Conservation (phyloP, 805 yeast genomes). For the Ogataea saltuana region DNA sequence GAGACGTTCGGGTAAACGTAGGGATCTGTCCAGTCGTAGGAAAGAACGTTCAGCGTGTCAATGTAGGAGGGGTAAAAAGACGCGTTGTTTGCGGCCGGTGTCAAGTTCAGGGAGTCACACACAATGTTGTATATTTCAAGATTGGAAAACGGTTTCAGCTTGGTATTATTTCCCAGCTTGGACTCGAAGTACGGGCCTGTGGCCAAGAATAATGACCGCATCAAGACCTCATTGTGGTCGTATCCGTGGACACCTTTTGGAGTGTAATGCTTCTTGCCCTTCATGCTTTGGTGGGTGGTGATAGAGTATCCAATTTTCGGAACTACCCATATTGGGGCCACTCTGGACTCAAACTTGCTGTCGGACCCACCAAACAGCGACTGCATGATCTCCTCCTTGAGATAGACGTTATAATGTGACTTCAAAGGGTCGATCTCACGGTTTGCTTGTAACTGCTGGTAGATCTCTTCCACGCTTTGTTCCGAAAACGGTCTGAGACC, state of each 20-base stretch:
- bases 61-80: conserved; percentile 34
- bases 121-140: conserved; percentile 71
- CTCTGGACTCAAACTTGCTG: conserved; percentile 50
- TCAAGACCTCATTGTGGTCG: conserved; percentile 69
- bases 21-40: conserved; percentile 48
- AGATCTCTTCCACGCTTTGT: conserved; percentile 45
- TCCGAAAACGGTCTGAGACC: conserved; percentile 64
- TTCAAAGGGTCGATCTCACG: conserved; percentile 32
- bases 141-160: conserved; percentile 67
- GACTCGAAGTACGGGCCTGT: conserved; percentile 73
- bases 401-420: conserved; percentile 47
- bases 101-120: conserved; percentile 58
- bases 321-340: conserved; percentile 84
- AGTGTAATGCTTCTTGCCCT: conserved; percentile 48
- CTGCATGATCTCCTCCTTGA: conserved; percentile 52
- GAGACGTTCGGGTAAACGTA: conserved; percentile 51
- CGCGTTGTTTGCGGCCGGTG: conserved; percentile 66
- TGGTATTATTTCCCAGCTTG: conserved; percentile 32
- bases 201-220: conserved; percentile 82
- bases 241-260: conserved; percentile 87
- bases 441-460: conserved; percentile 40
- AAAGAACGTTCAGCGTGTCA: conserved; percentile 33
- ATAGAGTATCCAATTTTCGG: conserved; percentile 82
- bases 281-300: conserved; percentile 60
- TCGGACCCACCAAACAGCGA: conserved; percentile 57